Percentiles rank a stretch among this genome's conserved stretches.
phyloP scores from a whole-genome alignment of 768 basidiomycete genomes.

The Strobilomyces echinocephalus region DNA sequence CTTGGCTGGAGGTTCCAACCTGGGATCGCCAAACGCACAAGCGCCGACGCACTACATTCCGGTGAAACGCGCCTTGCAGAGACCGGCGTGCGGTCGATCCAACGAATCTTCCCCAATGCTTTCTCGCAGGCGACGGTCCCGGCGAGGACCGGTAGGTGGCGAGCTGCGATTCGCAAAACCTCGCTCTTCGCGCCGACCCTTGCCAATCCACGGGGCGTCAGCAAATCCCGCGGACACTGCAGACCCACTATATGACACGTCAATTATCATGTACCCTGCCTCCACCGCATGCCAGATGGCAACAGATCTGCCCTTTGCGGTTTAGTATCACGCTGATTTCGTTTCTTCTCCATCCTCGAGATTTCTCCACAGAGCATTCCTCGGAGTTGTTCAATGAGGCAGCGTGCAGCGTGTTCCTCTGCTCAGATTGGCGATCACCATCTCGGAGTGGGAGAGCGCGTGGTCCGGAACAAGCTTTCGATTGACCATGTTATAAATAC shows the following conservation, averaged over 20 bases:
- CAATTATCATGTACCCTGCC: background rate
- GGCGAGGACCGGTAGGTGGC: constrained; percentile 11
- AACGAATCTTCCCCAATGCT: background rate
- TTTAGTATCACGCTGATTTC: background rate
- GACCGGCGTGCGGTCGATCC: background rate
- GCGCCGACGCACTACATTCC: background rate
- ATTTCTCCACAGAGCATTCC: background rate
- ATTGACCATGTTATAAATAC: constrained; percentile 1
- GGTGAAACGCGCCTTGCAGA: background rate
- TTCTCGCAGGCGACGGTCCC: constrained; percentile 12
- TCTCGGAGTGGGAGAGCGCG: background rate
- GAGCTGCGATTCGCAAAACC: background rate
- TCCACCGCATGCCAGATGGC: background rate
- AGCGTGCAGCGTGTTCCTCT: background rate
- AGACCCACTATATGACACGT: background rate
- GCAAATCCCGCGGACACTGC: background rate
- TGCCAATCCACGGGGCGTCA: background rate
- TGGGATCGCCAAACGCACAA: background rate
- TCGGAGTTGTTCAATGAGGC: constrained; percentile 3
- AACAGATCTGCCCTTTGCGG: constrained; percentile 1
- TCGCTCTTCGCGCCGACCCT: background rate
- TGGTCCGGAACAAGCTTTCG: background rate
- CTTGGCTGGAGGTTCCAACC: background rate
- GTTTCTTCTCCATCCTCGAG: background rate
- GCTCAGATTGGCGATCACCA: background rate